Conservation (phyloP, 164 flowering plant species). For the Annona cherimola region DNA sequence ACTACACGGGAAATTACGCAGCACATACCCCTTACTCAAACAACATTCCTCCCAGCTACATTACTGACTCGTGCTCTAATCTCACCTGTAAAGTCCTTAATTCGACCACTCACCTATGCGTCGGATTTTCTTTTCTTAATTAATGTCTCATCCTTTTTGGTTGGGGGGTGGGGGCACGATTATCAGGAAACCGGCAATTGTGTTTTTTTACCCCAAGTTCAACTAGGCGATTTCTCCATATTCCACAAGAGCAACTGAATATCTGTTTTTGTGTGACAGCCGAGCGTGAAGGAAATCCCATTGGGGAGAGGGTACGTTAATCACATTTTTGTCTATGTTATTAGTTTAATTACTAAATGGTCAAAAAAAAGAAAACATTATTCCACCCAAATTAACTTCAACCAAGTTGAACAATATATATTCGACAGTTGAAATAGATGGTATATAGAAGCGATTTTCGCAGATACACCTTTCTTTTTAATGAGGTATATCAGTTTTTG, state of each 20-base stretch:
- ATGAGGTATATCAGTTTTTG: no score
- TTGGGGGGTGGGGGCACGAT: background rate
- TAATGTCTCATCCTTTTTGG: no score
- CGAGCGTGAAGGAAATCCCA: constrained; percentile 2
- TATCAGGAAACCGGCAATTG: background rate
- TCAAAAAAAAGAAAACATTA: no score
- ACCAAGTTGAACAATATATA: no score
- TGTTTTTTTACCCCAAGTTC: background rate
- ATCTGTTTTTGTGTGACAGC: background rate
- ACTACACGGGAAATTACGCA: background rate
- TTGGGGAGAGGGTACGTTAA: no score
- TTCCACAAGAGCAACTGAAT: background rate
- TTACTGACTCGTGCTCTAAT: background rate
- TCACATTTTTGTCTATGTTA: no score
- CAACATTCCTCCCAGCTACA: background rate
- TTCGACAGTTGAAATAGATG: no score
- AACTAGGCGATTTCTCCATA: background rate
- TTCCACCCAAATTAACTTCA: no score
- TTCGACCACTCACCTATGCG: background rate
- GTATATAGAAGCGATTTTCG: no score
- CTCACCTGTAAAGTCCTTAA: constrained; percentile 4
- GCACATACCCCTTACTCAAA: background rate
- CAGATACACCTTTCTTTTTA: no score
- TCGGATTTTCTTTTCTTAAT: background rate
- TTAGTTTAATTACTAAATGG: no score